Evolutionary conservation across 2,329 filamentous ascomycete genomes (phyloP), one percentile per base, ranked within the genome.

Genomic region (Sporothrix pseudoabietina): DNA sequence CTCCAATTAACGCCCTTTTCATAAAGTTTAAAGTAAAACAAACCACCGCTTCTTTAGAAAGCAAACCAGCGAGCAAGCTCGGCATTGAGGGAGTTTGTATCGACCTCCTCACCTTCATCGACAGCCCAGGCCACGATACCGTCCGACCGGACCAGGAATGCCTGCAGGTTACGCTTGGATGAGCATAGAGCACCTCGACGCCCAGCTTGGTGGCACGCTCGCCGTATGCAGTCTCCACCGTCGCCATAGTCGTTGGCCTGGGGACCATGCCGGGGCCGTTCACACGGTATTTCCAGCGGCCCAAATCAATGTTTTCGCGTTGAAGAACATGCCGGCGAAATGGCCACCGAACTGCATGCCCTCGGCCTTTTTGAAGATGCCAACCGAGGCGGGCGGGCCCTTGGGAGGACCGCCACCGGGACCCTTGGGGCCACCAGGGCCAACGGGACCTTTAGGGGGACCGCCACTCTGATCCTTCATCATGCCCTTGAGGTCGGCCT

Each of bases 261-360:
- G 78, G 77, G 6, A 69, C 55, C 4, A 80, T 69, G 3, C 77
- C 74, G 3, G 80, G 80, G 6, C 80, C 79, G 14, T 76, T 76
- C n/a, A 82, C 72, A 32, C 77, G 77, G 75, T 82, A 82, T 71
- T 78, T 78, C 72, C 74, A 79, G 8, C 78, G 77, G 9, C 32
- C 55, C 16, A 80, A 61, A 44, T 82, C 80, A 39, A 81, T 69
- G 71, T 77, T 75, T 76, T 76, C 26, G 74, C 74, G 69, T 80
- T 76, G 12, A 81, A 74, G 30, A 75, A 66, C 26, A 80, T 78
- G 44, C 80, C 80, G 19, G 78, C 79, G 70, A 81, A 81, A 69
- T 80, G 78, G 30, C 82, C 82, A 19, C 75, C 81, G 47, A 80
- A 79, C 41, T 76, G 75, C 73, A 80, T 78, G 2, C 77, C 78